Percentiles rank a stretch among this genome's conserved stretches.
Evolutionary conservation across 2,329 filamentous ascomycete genomes (phyloP).

Genomic region (Fusarium sp.): DNA sequence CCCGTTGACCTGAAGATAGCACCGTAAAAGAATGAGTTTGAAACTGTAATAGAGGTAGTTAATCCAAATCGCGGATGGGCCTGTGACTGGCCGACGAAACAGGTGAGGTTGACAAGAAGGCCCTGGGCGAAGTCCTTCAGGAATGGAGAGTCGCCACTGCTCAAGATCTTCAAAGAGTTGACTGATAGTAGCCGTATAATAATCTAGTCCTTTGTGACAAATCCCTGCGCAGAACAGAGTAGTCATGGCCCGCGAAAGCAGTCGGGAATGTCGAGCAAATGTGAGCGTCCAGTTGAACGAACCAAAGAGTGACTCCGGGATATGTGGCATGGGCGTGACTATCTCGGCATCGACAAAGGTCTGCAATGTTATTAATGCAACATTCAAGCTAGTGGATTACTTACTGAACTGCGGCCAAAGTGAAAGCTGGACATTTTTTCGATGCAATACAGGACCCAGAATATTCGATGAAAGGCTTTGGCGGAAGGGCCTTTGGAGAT

Average conservation of each 20-base stretch:
- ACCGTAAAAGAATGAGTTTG: slow-evolving; percentile 25
- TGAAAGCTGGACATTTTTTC: slow-evolving; percentile 42
- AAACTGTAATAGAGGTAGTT: slow-evolving; percentile 39
- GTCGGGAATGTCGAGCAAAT: slow-evolving; percentile 24
- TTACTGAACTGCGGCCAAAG: slow-evolving; percentile 36
- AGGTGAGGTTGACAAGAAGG: not conserved
- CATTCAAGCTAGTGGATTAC: not conserved
- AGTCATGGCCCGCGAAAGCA: slow-evolving; percentile 30
- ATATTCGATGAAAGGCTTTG: slow-evolving; percentile 24
- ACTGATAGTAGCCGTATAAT: slow-evolving; percentile 17
- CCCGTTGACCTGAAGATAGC: slow-evolving; percentile 17
- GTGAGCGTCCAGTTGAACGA: slow-evolving; percentile 26
- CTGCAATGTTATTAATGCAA: slow-evolving; percentile 2
- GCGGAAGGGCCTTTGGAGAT: slow-evolving; percentile 14
- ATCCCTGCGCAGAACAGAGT: slow-evolving; percentile 32
- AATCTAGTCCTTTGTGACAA: slow-evolving; percentile 7
- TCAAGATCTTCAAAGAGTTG: slow-evolving; percentile 34
- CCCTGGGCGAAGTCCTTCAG: slow-evolving; percentile 20
- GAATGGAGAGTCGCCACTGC: slow-evolving; percentile 22
- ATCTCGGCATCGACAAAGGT: slow-evolving; percentile 32
- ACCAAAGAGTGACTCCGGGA: slow-evolving; percentile 35
- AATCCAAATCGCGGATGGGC: slow-evolving; percentile 23
- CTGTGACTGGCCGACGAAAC: slow-evolving; percentile 17
- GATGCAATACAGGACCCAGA: slow-evolving; percentile 36
- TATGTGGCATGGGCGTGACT: slow-evolving; percentile 25